phyloP scores from a whole-genome alignment of 345 rosid genomes.

The Citrus glauca region DNA sequence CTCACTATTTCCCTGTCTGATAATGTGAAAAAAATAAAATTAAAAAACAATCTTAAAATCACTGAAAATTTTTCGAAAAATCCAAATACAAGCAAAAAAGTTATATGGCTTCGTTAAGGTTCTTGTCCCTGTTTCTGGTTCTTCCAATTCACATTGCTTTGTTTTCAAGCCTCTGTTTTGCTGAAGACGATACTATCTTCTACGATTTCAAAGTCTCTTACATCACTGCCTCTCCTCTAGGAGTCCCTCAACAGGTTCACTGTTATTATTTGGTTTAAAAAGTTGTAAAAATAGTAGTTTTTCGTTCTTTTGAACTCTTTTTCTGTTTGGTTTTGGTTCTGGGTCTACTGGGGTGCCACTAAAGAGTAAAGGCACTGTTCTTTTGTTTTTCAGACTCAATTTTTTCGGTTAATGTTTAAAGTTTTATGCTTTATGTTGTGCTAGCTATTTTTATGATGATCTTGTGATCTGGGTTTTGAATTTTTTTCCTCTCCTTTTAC shows the following conservation, averaged over 20 bases:
- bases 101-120: slow-evolving; percentile 24
- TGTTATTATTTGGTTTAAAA: background rate
- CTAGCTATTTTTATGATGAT: background rate
- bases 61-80: background rate
- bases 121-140: slow-evolving; percentile 7
- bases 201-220: slow-evolving; percentile 61
- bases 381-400: background rate
- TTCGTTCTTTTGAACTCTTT: background rate
- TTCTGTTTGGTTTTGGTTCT: background rate
- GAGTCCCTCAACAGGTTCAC: slow-evolving; percentile 79
- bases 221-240: slow-evolving; percentile 75
- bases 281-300: background rate
- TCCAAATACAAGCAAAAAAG: background rate
- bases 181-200: slow-evolving; percentile 56
- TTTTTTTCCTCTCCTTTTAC: background rate
- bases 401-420: background rate
- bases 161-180: slow-evolving; percentile 40
- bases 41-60: background rate
- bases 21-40: background rate
- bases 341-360: background rate
- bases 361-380: no score
- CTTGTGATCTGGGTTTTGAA: background rate
- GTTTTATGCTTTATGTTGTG: background rate
- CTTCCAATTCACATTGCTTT: slow-evolving; percentile 34
- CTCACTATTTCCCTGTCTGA: background rate